phyloP scores from a whole-genome alignment of 345 rosid genomes.

The Salix brachista region DNA sequence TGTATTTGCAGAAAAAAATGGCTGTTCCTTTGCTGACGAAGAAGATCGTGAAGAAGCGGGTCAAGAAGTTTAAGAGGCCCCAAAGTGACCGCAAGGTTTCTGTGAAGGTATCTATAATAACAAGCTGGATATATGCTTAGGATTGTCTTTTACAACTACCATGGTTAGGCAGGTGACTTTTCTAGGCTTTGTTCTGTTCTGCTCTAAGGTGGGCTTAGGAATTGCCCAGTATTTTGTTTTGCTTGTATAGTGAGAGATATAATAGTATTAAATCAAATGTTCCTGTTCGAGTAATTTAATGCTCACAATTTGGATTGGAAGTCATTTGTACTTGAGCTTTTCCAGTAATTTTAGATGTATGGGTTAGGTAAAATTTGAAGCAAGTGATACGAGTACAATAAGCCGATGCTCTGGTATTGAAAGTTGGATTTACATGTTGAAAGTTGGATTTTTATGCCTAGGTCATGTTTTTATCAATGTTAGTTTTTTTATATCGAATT shows the following conservation, averaged over 20 bases:
- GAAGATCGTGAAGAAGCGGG: slow-evolving; percentile 69
- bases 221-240: not conserved
- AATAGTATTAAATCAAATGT: too few species aligned
- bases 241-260: not conserved
- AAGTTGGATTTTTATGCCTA: not conserved
- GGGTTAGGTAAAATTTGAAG: not conserved
- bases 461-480: not conserved
- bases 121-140: not conserved
- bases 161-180: not conserved
- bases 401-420: slow-evolving; percentile 54
- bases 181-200: not conserved
- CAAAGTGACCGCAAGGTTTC: slow-evolving; percentile 59
- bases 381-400: slow-evolving; percentile 17
- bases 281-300: too few species aligned
- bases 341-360: not conserved
- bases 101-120: slow-evolving; percentile 40
- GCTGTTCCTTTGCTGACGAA: slow-evolving; percentile 54
- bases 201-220: not conserved
- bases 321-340: too few species aligned
- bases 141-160: not conserved
- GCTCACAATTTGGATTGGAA: too few species aligned
- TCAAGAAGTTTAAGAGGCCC: slow-evolving; percentile 62
- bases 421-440: not conserved
- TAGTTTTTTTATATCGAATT: not conserved
- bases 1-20: slow-evolving; percentile 36